phyloP scores from a whole-genome alignment of 2,329 filamentous ascomycete genomes.

The Aspergillus aculeatinus region DNA sequence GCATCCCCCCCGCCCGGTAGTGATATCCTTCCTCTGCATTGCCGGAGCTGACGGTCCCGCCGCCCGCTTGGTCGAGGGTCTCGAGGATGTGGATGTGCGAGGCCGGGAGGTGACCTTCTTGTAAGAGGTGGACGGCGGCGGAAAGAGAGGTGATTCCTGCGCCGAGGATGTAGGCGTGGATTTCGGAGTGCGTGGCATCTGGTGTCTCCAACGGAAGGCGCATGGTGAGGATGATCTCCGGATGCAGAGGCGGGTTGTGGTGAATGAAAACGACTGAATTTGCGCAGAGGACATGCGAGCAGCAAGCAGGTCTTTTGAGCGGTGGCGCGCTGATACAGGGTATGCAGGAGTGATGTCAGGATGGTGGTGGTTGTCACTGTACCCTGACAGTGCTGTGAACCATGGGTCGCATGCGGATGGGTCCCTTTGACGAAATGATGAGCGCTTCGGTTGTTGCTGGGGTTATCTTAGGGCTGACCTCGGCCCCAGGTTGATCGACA shows the following conservation, averaged over 20 bases:
- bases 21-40: constrained; percentile 37
- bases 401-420: constrained; percentile 4
- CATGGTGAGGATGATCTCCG: background rate
- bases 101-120: constrained; percentile 35
- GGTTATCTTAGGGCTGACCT: background rate
- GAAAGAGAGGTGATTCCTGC: constrained; percentile 38
- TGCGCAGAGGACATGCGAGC: background rate
- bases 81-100: constrained; percentile 38
- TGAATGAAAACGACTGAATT: background rate
- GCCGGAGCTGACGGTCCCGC: constrained; percentile 30
- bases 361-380: background rate
- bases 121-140: constrained; percentile 37
- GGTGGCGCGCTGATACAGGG: background rate
- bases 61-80: constrained; percentile 29
- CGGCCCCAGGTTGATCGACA: background rate
- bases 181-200: constrained; percentile 6
- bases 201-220: background rate
- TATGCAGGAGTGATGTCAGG: background rate
- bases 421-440: constrained; percentile 6
- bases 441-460: background rate
- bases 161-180: constrained; percentile 38
- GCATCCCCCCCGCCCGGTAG: constrained; percentile 37
- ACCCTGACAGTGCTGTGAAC: background rate
- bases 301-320: background rate
- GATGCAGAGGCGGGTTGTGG: background rate